phyloP scores from a whole-genome alignment of 208 protist genomes.

The Acanthamoeba sp. region DNA sequence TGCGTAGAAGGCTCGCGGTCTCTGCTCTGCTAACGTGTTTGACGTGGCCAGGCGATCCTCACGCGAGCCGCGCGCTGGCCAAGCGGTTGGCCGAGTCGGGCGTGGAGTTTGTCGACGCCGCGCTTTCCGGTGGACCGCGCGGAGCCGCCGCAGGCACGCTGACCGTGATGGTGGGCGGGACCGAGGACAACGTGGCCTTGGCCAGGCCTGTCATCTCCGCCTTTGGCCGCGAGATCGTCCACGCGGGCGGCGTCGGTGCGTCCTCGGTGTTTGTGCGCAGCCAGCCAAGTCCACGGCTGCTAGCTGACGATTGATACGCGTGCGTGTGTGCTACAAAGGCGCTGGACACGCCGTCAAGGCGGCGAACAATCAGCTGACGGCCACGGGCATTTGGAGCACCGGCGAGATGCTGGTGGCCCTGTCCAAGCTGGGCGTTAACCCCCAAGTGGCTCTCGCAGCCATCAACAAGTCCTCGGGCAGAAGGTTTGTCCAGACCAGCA shows the following conservation, averaged over 20 bases:
- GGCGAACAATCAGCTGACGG: constrained; percentile 61
- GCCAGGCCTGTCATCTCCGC: not conserved
- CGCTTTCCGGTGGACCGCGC: constrained; percentile 33
- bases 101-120: constrained; percentile 57
- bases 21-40: constrained; percentile 9
- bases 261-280: not conserved
- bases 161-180: constrained; percentile 64
- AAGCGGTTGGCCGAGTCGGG: constrained; percentile 1
- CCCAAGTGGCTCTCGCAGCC: not conserved
- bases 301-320: not conserved
- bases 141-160: constrained; percentile 34
- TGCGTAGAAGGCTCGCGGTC: too few relatives aligned
- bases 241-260: constrained; percentile 41
- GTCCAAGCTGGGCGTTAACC: constrained; percentile 72
- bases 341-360: constrained; percentile 70
- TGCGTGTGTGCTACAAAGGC: not conserved
- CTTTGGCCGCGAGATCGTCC: constrained; percentile 51
- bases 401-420: constrained; percentile 48
- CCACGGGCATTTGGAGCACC: constrained; percentile 9
- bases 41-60: constrained; percentile 23
- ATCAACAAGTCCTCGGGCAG: constrained; percentile 70
- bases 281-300: too few relatives aligned
- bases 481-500: not conserved
- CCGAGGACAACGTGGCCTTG: not conserved
- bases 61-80: constrained; percentile 13